Evolutionary conservation across 345 rosid genomes (phyloP).

Genomic region (Cardamine resedifolia): DNA sequence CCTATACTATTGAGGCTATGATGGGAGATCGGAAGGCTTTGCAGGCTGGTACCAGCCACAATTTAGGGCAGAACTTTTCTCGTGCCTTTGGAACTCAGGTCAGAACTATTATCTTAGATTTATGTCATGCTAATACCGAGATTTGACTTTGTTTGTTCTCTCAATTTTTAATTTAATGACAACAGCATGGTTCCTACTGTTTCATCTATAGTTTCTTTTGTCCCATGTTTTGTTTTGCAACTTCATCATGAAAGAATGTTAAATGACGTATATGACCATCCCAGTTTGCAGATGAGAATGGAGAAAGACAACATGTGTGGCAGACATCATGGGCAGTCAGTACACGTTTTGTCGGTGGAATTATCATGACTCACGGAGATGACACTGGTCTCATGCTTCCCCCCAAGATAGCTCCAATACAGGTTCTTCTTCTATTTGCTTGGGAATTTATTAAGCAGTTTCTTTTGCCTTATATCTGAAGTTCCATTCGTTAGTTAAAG

Average conservation of each 20-base stretch:
- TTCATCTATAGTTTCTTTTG: neutral
- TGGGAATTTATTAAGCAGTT: neutral
- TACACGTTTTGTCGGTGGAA: slow-evolving; percentile 93
- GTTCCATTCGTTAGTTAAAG: neutral
- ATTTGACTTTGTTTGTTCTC: neutral
- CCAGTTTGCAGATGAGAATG: slow-evolving; percentile 91
- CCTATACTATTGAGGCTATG: slow-evolving; percentile 98
- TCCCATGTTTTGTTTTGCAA: neutral
- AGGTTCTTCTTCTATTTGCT: slow-evolving; percentile 43
- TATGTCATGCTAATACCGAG: neutral
- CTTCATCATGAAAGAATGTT: neutral
- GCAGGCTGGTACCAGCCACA: slow-evolving; percentile 96
- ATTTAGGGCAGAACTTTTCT: slow-evolving; percentile 91
- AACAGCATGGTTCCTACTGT: neutral
- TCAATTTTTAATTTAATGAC: neutral
- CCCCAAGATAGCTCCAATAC: slow-evolving; percentile 84
- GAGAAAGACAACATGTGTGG: slow-evolving; percentile 92
- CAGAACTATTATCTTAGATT: neutral
- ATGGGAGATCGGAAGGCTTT: slow-evolving; percentile 97
- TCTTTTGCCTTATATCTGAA: neutral
- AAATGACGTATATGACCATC: slow-evolving; percentile 25
- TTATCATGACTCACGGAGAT: slow-evolving; percentile 98
- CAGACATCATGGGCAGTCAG: slow-evolving; percentile 99
- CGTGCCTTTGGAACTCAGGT: slow-evolving; percentile 90
- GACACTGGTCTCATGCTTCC: slow-evolving; percentile 94